phyloP scores from a whole-genome alignment of 2,329 filamentous ascomycete species.

The Fusarium domesticum region DNA sequence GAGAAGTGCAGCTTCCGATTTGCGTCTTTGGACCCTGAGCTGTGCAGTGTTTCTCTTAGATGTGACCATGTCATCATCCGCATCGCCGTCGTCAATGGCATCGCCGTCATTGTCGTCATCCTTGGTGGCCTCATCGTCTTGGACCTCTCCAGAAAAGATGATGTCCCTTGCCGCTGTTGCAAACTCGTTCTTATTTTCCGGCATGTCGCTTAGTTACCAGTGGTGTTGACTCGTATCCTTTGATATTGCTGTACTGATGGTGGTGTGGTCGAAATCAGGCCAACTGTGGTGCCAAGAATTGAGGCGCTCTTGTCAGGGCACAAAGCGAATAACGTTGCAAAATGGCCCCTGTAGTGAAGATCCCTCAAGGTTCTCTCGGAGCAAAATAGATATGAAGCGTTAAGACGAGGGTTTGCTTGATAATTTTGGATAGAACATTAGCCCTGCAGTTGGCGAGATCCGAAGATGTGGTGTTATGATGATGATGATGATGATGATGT shows the following conservation, averaged over 20 bases:
- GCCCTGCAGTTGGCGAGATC: not conserved
- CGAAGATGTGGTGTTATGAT: not conserved
- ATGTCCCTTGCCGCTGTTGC: conserved; percentile 29
- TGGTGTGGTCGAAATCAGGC: not conserved
- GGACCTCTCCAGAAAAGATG: conserved; percentile 23
- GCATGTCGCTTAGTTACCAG: conserved; percentile 13
- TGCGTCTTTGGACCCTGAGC: conserved; percentile 37
- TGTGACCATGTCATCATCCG: conserved; percentile 37
- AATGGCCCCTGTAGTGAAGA: too few relatives aligned
- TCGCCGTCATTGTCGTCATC: conserved; percentile 23
- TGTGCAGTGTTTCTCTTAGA: conserved; percentile 41
- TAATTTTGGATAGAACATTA: not conserved
- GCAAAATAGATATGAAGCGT: not conserved
- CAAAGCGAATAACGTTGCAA: not conserved
- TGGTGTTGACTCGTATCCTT: too few relatives aligned
- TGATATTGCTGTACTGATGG: too few relatives aligned
- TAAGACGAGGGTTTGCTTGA: not conserved
- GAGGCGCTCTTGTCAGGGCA: not conserved
- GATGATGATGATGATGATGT: conserved; percentile 19
- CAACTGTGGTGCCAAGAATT: not conserved
- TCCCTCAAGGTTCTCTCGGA: too few relatives aligned
- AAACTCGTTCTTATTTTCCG: conserved; percentile 27
- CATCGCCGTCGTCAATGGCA: conserved; percentile 42
- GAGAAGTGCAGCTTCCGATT: conserved; percentile 32
- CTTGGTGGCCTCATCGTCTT: conserved; percentile 9